Conservation (phyloP, 2,329 filamentous ascomycete species). For the Arthrobotrys megalospora region DNA sequence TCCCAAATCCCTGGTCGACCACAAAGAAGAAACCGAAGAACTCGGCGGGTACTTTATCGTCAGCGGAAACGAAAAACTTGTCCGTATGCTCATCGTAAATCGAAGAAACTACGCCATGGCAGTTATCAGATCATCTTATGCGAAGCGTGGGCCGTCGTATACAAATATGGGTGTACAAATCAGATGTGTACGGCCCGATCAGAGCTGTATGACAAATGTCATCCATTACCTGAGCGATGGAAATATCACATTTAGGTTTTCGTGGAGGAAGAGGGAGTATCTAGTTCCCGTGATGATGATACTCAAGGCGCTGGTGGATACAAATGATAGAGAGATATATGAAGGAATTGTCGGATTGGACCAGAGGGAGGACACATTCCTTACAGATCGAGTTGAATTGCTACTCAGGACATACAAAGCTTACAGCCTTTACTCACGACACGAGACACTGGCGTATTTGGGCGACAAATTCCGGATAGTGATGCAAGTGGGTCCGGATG, state of each 20-base stretch:
- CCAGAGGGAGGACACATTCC: constrained; percentile 81
- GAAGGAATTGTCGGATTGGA: constrained; percentile 82
- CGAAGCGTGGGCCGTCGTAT: constrained; percentile 87
- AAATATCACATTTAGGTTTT: constrained; percentile 96
- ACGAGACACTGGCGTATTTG: constrained; percentile 86
- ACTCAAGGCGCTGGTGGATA: constrained; percentile 92
- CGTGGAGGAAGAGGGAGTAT: constrained; percentile 97
- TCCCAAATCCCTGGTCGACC: constrained; percentile 83
- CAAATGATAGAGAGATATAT: constrained; percentile 95
- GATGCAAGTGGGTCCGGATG: constrained; percentile 84
- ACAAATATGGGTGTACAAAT: constrained; percentile 92
- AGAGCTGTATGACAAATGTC: constrained; percentile 97
- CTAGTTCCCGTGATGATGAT: constrained; percentile 98
- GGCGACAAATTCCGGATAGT: constrained; percentile 93
- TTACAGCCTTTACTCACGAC: constrained; percentile 85
- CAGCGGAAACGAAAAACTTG: constrained; percentile 97
- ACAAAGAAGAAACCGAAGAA: constrained; percentile 96
- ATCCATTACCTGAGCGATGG: constrained; percentile 96
- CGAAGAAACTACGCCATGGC: constrained; percentile 95
- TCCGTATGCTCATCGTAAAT: constrained; percentile 90
- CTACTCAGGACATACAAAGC: constrained; percentile 92
- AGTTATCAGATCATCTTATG: constrained; percentile 90
- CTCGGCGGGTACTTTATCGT: constrained; percentile 97
- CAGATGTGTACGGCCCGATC: constrained; percentile 93
- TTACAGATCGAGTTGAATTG: constrained; percentile 93